Base-by-base conservation (phyloP, 2,329 filamentous ascomycete species). In the Eutypa lata region DNA sequence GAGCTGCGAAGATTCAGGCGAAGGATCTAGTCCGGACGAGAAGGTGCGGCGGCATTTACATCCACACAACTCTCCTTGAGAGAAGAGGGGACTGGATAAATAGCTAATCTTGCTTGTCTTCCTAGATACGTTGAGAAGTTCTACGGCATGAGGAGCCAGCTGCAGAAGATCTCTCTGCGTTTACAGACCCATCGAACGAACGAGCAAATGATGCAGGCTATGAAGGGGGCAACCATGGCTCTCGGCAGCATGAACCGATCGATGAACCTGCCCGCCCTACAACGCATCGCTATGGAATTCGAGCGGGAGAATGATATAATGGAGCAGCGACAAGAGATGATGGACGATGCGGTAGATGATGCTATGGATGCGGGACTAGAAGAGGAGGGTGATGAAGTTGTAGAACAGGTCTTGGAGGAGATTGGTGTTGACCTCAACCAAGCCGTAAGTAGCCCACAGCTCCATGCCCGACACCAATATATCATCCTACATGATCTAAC, bases 151-250 rank as follows among this genome's bases (percentile, higher is more conserved):
- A 87, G 91, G 62, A 97, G 93, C 60, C 93, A 97, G 71, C 76
- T 99, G 60, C 94, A 99, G 70, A 94, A 96, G 59, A 96, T 99
- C 62, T 96, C 91, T 14, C 76, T 99, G 51, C 86, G 93, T 44
- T 92, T 99, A 67, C 94, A 97, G 90, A 99, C 94, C 48, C 93
- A 97, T 59, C 87, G 94, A 59, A 97, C 92, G 61, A 99, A 99
- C 72, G 94, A 99, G 72, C 93, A 97, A 73, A 99, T 99, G 94
- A 97, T 97, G 92, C 91, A 96, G 73, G 94, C 92, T 8, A 97
- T 99, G 94, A 99, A 97, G 73, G 94, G 94, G 33, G 94, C 94
- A 4, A 97, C 94, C 1, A 86, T 88, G 73, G 87, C 96, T 2
- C 78, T 99, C 7, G 91, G 92, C 51, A 95, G 89, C 75, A 99